These are phyloP conservation scores for Phylloboletellus chloephorus DNA, from an alignment of 1,284 basidiomycete species.

Conservation along the genomic window DNA sequence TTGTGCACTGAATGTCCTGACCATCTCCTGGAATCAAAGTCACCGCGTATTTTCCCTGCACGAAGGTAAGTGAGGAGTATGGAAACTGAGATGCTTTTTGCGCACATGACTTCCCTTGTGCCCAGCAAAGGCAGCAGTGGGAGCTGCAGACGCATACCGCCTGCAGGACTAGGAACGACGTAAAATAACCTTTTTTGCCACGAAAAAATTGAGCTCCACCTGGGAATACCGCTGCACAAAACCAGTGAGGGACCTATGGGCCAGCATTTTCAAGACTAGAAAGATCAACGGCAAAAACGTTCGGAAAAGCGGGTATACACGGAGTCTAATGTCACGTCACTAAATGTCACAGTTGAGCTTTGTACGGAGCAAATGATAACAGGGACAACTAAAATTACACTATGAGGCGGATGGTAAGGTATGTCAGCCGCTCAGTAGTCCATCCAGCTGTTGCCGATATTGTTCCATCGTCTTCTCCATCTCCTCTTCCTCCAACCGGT, in stretches of 20 bases:
- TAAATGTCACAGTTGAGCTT: too few relatives aligned
- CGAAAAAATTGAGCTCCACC: slow-evolving; percentile 32
- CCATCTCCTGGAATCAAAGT: slow-evolving; percentile 91
- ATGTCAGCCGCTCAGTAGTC: slow-evolving; percentile 67
- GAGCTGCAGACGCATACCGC: slow-evolving; percentile 65
- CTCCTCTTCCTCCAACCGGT: slow-evolving; percentile 70
- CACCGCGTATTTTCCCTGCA: slow-evolving; percentile 90
- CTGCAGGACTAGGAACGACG: slow-evolving; percentile 44
- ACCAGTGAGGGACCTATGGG: slow-evolving; percentile 49
- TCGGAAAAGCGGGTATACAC: slow-evolving; percentile 22
- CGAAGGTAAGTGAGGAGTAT: slow-evolving; percentile 6
- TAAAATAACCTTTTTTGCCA: slow-evolving; percentile 12
- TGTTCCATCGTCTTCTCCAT: slow-evolving; percentile 81
- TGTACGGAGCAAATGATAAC: too few relatives aligned
- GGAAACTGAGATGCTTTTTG: slow-evolving; percentile 12
- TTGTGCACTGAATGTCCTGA: slow-evolving; percentile 38
- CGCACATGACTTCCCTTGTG: slow-evolving; percentile 82
- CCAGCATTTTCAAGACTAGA: slow-evolving; percentile 44
- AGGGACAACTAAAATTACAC: too few relatives aligned
- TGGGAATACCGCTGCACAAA: slow-evolving; percentile 45
- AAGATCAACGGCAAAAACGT: slow-evolving; percentile 6
- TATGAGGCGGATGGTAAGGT: too few relatives aligned
- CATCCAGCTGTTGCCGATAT: slow-evolving; percentile 82
- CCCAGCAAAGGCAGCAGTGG: slow-evolving; percentile 83
- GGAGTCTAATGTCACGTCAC: slow-evolving; percentile 12